Percentiles rank a stretch among this genome's conserved stretches.
Evolutionary conservation across 345 rosid genomes (phyloP).

Genomic region (Moringa oleifera): DNA sequence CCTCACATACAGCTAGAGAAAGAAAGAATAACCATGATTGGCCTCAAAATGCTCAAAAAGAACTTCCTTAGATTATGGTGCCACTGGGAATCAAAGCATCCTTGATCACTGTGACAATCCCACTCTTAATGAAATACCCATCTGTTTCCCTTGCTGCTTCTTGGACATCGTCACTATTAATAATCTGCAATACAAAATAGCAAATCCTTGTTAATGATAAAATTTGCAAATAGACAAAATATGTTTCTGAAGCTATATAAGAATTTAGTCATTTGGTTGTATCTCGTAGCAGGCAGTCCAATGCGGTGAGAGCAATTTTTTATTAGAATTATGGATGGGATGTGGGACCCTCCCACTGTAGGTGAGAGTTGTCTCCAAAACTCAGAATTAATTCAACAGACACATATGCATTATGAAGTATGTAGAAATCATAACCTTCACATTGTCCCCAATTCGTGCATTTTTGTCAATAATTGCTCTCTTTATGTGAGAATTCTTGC

Average conservation of each 20-base stretch:
- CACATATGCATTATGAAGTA: neutral
- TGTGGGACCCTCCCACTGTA: too few relatives aligned
- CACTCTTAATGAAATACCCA: conserved; percentile 96
- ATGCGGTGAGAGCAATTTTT: neutral
- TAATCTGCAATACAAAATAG: conserved; percentile 43
- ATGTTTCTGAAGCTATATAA: neutral
- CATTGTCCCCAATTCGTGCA: conserved; percentile 84
- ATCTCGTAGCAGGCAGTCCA: neutral
- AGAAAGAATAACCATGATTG: neutral
- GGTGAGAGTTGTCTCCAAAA: neutral
- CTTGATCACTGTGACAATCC: conserved; percentile 89
- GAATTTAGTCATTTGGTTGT: neutral
- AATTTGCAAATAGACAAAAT: too few relatives aligned
- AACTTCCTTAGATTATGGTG: conserved; percentile 45
- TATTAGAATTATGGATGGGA: too few relatives aligned
- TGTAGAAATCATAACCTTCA: conserved; percentile 47
- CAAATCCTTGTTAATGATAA: neutral
- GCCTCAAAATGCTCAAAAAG: neutral
- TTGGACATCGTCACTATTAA: conserved; percentile 79
- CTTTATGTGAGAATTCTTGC: conserved; percentile 79
- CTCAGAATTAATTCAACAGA: too few relatives aligned
- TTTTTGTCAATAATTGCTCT: conserved; percentile 95
- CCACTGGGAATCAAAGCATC: conserved; percentile 95
- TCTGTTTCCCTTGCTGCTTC: conserved; percentile 96
- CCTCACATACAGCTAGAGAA: neutral